phyloP scores from a whole-genome alignment of 1,284 basidiomycete species.

The Cryptococcus sp. region DNA sequence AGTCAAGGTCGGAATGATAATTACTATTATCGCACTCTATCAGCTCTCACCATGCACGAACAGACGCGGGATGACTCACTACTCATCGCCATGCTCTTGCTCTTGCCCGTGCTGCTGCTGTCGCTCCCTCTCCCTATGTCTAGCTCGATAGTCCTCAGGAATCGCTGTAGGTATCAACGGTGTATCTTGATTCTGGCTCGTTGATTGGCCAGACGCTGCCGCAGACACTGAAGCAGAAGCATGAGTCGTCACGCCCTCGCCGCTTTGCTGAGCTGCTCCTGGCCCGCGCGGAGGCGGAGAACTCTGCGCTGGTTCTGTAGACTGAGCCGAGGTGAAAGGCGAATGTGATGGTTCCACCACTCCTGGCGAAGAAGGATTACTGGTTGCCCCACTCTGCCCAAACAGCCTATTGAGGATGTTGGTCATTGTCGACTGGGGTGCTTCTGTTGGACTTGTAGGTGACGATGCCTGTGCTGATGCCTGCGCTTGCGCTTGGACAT shows the following conservation, averaged over 20 bases:
- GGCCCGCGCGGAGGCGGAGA: not conserved
- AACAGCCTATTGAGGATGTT: constrained; percentile 40
- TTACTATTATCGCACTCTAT: not conserved
- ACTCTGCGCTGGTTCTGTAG: not conserved
- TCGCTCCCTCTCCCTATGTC: constrained; percentile 33
- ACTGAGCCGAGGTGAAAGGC: no score
- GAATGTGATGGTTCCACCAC: constrained; percentile 3
- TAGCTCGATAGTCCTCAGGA: constrained; percentile 40
- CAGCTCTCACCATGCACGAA: not conserved
- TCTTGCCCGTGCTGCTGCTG: constrained; percentile 10
- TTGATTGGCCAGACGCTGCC: constrained; percentile 7
- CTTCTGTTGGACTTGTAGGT: not conserved
- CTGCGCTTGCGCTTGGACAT: not conserved
- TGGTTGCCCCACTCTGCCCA: constrained; percentile 35
- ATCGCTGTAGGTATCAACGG: constrained; percentile 29
- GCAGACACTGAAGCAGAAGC: not conserved
- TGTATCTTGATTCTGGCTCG: not conserved
- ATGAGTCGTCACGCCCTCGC: not conserved
- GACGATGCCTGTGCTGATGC: not conserved
- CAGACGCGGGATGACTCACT: not conserved
- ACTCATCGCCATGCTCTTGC: not conserved
- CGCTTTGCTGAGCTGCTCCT: not conserved
- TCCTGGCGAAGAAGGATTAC: constrained; percentile 22
- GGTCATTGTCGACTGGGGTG: constrained; percentile 25
- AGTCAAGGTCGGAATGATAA: not conserved